Conservation (phyloP, 345 rosid species). For the Cardiospermum halicacabum region DNA sequence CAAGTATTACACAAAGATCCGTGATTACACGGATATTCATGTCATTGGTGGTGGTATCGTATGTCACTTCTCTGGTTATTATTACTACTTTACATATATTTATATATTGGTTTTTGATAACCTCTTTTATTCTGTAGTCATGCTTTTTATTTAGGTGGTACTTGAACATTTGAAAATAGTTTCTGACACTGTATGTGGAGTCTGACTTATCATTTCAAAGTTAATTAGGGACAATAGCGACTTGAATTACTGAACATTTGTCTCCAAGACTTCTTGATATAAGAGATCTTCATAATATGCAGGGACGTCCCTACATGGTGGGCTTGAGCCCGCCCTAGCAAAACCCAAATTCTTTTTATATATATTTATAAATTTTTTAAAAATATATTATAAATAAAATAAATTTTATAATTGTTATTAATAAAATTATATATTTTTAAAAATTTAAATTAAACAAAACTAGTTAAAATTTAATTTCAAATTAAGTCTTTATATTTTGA, state of each 20-base stretch:
- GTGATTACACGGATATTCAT: slow-evolving; percentile 71
- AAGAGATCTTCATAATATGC: too few species aligned
- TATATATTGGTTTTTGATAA: background rate
- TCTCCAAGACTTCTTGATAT: background rate
- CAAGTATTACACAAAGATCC: slow-evolving; percentile 76
- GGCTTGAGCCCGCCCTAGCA: too few species aligned
- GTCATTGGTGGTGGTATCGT: slow-evolving; percentile 75
- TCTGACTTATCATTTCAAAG: background rate
- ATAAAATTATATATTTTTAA: too few species aligned
- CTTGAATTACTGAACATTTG: slow-evolving; percentile 6
- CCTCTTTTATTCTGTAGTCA: slow-evolving; percentile 11
- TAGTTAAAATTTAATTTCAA: too few species aligned
- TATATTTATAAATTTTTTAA: too few species aligned
- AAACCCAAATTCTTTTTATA: too few species aligned
- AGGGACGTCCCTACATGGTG: too few species aligned
- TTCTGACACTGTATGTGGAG: background rate
- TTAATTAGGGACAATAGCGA: background rate
- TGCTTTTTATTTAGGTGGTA: slow-evolving; percentile 2
- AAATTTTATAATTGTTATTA: too few species aligned
- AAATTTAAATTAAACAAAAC: too few species aligned
- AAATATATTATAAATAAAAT: too few species aligned
- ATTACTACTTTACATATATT: background rate
- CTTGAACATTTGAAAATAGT: slow-evolving; percentile 2
- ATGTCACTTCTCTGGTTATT: slow-evolving; percentile 25
- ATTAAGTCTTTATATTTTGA: too few species aligned